Base-by-base conservation (phyloP, 495 filamentous ascomycete species). In the Chaetomium tenue region DNA sequence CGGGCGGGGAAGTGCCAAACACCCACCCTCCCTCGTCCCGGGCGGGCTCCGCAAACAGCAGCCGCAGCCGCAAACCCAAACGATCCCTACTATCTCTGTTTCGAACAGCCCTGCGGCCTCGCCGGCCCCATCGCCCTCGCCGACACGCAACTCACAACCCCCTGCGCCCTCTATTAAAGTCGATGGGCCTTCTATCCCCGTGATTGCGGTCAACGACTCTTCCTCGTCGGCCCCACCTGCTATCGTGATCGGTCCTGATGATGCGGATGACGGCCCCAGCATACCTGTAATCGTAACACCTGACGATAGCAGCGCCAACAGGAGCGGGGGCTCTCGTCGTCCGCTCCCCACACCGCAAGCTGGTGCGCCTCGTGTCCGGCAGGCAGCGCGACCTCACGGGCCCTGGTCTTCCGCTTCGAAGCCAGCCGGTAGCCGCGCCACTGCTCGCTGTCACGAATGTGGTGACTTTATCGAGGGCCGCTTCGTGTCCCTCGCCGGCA, bases 391-490 rank as follows among this genome's bases (percentile, higher is more conserved):
- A 42, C 74, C 72, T 61, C 75, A 67, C 60, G 74, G 75, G 64
- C 84, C 72, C 75, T 87, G 76, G 76, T 77, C 80, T 33, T 78
- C 76, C 33, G 82, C 75, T 40, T 72, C 69, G 25, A 68, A 66
- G 16, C 67, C 77, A 20, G 71, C 74, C 56, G 78, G 76, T 39
- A 85, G 84, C 58, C 85, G 91, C 51, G 87, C 89, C 9, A 89
- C 89, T 1, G 91, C 90, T 5, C 84, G 85, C 44, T 99, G 94
- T 73, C 88, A 91, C 51, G 86, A 91, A 68, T 99, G 94, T 74
- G 82, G 87, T 18, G 77, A 88, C 33, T 85, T 90, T 1, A 98
- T 98, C 70, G 85, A 93, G 54, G 94, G 94, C 15, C 91, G 92
- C 60, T 91, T 96, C 67, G 89, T 99, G 23, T 91, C 88, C 20